Base-by-base conservation (phyloP, 2,329 filamentous ascomycete species). In the Ceratocystiopsis brevicomis region DNA sequence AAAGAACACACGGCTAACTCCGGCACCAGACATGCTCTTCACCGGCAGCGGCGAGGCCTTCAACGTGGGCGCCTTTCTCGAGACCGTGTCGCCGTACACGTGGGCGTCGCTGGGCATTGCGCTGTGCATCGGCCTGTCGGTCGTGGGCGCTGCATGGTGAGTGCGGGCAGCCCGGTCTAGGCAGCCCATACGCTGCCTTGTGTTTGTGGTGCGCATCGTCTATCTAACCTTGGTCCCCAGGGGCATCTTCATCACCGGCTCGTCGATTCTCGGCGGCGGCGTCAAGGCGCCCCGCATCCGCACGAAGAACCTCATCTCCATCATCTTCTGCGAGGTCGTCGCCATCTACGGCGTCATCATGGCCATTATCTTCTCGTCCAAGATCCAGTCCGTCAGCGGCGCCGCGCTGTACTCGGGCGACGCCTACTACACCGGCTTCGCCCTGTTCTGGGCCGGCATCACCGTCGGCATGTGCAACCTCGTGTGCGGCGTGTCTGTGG, bases 321-420 rank as follows among this genome's bases (percentile, higher is more conserved):
- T 98, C 63, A 96, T 98, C 66, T 98, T 98, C 67, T 98, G 90
- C 69, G 90, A 98, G 67, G 90, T 98, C 57, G 90, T 98, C 56
- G 90, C 90, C 63, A 98, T 98, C 62, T 98, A 98, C 71, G 92
- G 92, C 55, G 88, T 98, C 64, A 98, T 98, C 66, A 98, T 98
- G 86, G 81, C 87, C 55, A 98, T 98, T 60, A 82, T 98, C 56
- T 96, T 96, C 68, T 92, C 87, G 38, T 73, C 87, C 48, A 93
- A 95, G 63, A 66, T 98, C 53, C 71, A 73, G 53, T 61, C 70
- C 44, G 71, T 90, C 30, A 57, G 67, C 38, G 70, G 71, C 45
- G 73, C 78, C 36, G 69, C 71, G 16, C 61, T 86, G 30, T 81
- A 80, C 64, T 80, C 80, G 13, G 76, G 73, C 42, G 76, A 75